Evolutionary conservation across 805 yeast species (phyloP), one percentile per base, ranked within the genome.

Genomic region (Saccharomycopsis fermentans): DNA sequence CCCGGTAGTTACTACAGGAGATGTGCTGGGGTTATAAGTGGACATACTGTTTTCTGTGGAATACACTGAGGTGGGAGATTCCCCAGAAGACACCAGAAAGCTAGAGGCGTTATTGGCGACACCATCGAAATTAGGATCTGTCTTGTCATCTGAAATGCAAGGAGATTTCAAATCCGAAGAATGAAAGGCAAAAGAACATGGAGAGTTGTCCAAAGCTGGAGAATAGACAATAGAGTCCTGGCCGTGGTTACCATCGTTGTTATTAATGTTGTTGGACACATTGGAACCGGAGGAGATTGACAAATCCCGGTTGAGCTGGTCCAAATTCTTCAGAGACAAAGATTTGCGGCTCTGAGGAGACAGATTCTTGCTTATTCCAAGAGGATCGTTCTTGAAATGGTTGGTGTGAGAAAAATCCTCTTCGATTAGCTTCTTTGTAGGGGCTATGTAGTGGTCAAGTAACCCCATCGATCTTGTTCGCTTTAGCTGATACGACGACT

Each of bases 401-500:
- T 57, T 40, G n/a, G 58, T 52, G 43, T 37, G 63, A 61, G 60
- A 62, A 24, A 67, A 67, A 37, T 68, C 71, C 35, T 67, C 68
- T 39, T 71, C 78, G 24, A 71, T 63, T n/a, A 70, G 64, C 57
- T 73, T 73, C 59, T 68, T 70, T 3, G 77, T 71, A 43, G 81
- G 79, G 32, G 74, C 82, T 43, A 82, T 80, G 66, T 78, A 84
- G 62, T 84, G 88, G 66, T 86, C 95, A 64, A 89, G 73, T 14
- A 87, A 70, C 0, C 96, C 96, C 77, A 89, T 75, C 6, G 94
- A 86, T 66, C 94, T 78, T 36, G 96, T 89, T 67, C 96, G 74
- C 66, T 88, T 89, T 66, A 89, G 73, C 65, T 82, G 83, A 69
- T 86, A 89, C 3, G 92, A 79, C 5, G 88, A 79, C 59, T 78